A percentile compares a stretch with the other conserved stretches of the same genome.
phyloP scores from a whole-genome alignment of 1,284 basidiomycete genomes.

The Moniliella sp. region DNA sequence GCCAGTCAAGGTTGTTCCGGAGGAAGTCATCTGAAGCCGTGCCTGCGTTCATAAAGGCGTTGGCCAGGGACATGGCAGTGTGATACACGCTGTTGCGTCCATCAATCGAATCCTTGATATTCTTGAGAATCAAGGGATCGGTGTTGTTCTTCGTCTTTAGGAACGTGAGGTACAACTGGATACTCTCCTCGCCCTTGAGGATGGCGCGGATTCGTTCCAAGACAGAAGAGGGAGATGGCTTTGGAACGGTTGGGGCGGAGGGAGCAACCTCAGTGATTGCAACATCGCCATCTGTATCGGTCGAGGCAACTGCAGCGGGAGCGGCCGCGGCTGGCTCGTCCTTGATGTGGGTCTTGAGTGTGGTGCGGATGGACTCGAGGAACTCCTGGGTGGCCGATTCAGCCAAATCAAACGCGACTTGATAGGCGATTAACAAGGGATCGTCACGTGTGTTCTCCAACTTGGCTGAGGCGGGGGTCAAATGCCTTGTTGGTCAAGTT shows the following conservation, averaged over 20 bases:
- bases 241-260: constrained; percentile 10
- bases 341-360: constrained; percentile 8
- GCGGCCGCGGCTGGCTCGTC: constrained; percentile 2
- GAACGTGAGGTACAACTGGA: constrained; percentile 32
- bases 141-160: constrained; percentile 27
- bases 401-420: constrained; percentile 31
- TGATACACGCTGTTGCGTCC: constrained; percentile 32
- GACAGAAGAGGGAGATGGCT: too few relatives aligned
- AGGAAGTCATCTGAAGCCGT: constrained; percentile 33
- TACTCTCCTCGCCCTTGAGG: constrained; percentile 29
- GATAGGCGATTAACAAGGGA: constrained; percentile 26
- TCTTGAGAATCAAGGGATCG: constrained; percentile 28
- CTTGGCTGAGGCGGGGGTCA: constrained; percentile 12
- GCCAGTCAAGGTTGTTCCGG: constrained; percentile 33
- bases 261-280: constrained; percentile 4
- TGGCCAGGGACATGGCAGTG: constrained; percentile 30
- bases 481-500: too few relatives aligned
- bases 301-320: constrained; percentile 11
- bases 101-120: constrained; percentile 29
- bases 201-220: constrained; percentile 20
- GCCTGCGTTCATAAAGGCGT: constrained; percentile 32
- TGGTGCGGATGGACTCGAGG: constrained; percentile 21
- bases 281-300: constrained; percentile 1
- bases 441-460: constrained; percentile 20
- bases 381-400: constrained; percentile 34